A percentile compares a stretch with the other conserved stretches of the same genome.
These are phyloP conservation scores for Tricholoma matsutake DNA, from an alignment of 768 basidiomycete species.

Conservation along the genomic window DNA sequence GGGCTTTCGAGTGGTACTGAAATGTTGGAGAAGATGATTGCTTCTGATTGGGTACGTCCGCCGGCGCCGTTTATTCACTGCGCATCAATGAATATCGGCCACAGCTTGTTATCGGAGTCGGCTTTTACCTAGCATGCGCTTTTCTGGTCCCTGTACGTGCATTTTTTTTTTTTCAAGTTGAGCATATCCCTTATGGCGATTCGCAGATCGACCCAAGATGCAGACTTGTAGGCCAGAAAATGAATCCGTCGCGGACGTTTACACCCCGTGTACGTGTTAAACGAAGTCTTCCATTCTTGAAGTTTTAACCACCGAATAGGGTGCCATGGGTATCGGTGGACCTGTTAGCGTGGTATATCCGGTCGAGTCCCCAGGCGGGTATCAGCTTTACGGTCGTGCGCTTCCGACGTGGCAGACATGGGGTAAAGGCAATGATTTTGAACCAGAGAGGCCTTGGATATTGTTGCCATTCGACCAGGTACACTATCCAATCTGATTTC, in stretches of 20 bases:
- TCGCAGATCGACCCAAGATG: conserved; percentile 53
- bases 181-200: not conserved
- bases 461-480: conserved; percentile 63
- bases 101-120: conserved; percentile 59
- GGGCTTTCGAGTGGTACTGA: conserved; percentile 46
- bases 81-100: not conserved
- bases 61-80: not conserved
- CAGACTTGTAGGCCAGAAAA: conserved; percentile 64
- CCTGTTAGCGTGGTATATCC: conserved; percentile 66
- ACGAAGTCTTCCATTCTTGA: not conserved
- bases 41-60: conserved; percentile 45
- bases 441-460: conserved; percentile 52
- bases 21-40: conserved; percentile 42
- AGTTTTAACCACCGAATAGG: conserved; percentile 30
- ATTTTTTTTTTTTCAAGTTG: not conserved
- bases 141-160: conserved; percentile 55
- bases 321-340: conserved; percentile 70
- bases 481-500: not conserved
- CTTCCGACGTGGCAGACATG: conserved; percentile 65
- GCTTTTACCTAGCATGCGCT: conserved; percentile 63
- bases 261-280: conserved; percentile 49
- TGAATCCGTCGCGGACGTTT: conserved; percentile 69
- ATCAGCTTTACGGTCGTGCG: conserved; percentile 61
- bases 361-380: conserved; percentile 57
- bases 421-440: conserved; percentile 49